Conservation (phyloP, 495 filamentous ascomycete species). For the Penicillium flavigenum region DNA sequence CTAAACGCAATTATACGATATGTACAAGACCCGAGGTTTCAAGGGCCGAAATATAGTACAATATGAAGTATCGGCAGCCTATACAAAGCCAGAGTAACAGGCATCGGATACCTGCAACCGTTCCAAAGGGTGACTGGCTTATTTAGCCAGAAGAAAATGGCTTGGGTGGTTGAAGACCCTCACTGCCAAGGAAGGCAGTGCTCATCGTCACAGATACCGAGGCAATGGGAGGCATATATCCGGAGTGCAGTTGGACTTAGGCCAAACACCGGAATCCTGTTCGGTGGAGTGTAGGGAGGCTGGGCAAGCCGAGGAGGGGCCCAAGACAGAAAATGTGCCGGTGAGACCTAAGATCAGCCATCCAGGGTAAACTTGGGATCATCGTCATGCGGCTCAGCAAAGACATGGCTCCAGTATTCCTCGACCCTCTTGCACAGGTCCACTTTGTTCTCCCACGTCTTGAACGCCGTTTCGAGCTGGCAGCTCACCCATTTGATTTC, state of each 20-base stretch:
- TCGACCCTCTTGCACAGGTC: constrained; percentile 40
- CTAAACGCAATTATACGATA: neutral
- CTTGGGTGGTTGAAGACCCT: neutral
- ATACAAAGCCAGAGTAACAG: constrained; percentile 1
- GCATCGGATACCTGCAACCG: neutral
- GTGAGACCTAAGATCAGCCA: constrained; percentile 15
- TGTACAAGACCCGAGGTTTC: neutral
- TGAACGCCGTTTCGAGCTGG: constrained; percentile 38
- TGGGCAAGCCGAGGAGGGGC: neutral
- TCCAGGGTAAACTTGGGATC: constrained; percentile 37
- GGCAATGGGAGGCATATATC: neutral
- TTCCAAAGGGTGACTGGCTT: neutral
- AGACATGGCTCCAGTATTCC: constrained; percentile 44
- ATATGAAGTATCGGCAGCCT: neutral
- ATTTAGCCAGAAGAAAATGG: neutral
- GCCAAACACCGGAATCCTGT: constrained; percentile 1
- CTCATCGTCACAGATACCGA: neutral
- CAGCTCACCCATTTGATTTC: constrained; percentile 52
- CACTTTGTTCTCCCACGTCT: constrained; percentile 39
- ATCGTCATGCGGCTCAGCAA: constrained; percentile 39
- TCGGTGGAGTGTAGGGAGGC: neutral
- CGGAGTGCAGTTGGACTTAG: neutral
- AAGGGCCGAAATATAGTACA: neutral
- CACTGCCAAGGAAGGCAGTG: neutral
- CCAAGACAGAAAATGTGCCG: neutral